A percentile compares a stretch with the other conserved stretches of the same genome.
phyloP scores from a whole-genome alignment of 345 rosid genomes.

The Arabidopsis suecica region DNA sequence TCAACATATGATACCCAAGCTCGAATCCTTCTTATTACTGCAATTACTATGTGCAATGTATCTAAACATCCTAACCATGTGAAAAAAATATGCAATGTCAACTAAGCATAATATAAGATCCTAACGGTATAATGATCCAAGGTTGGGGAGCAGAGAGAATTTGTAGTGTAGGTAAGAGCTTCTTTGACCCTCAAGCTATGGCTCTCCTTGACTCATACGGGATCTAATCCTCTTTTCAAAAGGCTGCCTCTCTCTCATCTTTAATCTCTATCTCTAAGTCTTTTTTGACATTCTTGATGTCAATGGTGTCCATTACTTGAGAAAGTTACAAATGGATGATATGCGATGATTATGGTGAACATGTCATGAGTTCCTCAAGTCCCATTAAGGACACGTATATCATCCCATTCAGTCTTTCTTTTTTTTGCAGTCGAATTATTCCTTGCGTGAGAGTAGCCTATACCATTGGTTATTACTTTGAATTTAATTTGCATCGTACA shows the following conservation, averaged over 20 bases:
- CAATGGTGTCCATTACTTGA: slow-evolving; percentile 30
- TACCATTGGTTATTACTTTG: slow-evolving; percentile 33
- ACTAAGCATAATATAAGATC: slow-evolving; percentile 33
- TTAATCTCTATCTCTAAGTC: slow-evolving; percentile 8
- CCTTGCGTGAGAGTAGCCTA: slow-evolving; percentile 42
- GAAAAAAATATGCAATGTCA: slow-evolving; percentile 16
- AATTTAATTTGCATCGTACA: slow-evolving; percentile 16
- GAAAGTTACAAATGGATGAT: slow-evolving; percentile 34
- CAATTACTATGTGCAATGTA: slow-evolving; percentile 17
- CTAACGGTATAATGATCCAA: slow-evolving; percentile 34
- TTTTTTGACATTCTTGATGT: slow-evolving; percentile 41
- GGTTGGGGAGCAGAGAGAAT: slow-evolving; percentile 31
- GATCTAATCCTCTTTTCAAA: slow-evolving; percentile 42
- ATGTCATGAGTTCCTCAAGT: slow-evolving; percentile 30
- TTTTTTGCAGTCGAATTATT: slow-evolving; percentile 38
- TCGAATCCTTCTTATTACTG: slow-evolving; percentile 3
- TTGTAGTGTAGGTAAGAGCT: not conserved
- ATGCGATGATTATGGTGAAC: slow-evolving; percentile 18
- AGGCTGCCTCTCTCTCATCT: slow-evolving; percentile 29
- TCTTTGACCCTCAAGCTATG: slow-evolving; percentile 38
- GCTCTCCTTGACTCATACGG: slow-evolving; percentile 28
- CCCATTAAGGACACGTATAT: slow-evolving; percentile 41
- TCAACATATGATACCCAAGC: not conserved
- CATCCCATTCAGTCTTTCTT: slow-evolving; percentile 20
- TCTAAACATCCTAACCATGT: slow-evolving; percentile 20